Conservation (phyloP, 306 rosid genomes). For the Pyrus pyrifolia region DNA sequence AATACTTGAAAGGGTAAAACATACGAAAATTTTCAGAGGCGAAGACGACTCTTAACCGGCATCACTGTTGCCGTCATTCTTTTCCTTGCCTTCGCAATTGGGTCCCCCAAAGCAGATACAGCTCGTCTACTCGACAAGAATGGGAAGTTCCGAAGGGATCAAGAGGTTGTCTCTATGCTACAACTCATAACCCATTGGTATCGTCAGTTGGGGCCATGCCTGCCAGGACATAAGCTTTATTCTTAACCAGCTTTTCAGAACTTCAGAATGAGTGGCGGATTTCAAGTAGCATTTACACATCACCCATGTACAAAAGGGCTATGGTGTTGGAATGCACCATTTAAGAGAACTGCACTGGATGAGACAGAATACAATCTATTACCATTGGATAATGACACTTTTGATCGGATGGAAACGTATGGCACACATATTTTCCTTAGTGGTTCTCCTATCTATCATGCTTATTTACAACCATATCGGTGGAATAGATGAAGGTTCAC, state of each 20-base stretch:
- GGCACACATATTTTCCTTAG: conserved; percentile 88
- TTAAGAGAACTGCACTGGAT: conserved; percentile 84
- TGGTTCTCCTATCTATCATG: conserved; percentile 90
- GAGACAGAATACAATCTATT: conserved; percentile 82
- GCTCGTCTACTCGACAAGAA: conserved; percentile 68
- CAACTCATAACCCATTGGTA: conserved; percentile 48
- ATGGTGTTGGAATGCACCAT: conserved; percentile 27
- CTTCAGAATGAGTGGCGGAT: conserved; percentile 68
- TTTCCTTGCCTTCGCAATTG: conserved; percentile 16
- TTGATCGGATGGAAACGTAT: conserved; percentile 94
- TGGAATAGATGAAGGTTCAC: conserved; percentile 88
- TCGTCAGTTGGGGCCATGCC: conserved; percentile 67
- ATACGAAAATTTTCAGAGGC: conserved; percentile 43
- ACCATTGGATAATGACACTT: conserved; percentile 79
- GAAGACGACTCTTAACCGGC: conserved; percentile 43
- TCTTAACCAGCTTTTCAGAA: conserved; percentile 63
- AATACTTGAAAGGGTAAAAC: background rate
- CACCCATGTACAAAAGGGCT: too few species aligned
- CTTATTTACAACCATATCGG: conserved; percentile 97
- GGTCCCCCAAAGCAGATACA: conserved; percentile 78
- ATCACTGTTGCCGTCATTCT: conserved; percentile 11
- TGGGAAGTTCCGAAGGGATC: conserved; percentile 86
- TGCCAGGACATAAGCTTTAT: conserved; percentile 86
- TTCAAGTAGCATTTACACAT: conserved; percentile 84
- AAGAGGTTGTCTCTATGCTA: conserved; percentile 75